phyloP scores from a whole-genome alignment of 1,284 basidiomycete genomes.

The Ganoderma resinaceum region DNA sequence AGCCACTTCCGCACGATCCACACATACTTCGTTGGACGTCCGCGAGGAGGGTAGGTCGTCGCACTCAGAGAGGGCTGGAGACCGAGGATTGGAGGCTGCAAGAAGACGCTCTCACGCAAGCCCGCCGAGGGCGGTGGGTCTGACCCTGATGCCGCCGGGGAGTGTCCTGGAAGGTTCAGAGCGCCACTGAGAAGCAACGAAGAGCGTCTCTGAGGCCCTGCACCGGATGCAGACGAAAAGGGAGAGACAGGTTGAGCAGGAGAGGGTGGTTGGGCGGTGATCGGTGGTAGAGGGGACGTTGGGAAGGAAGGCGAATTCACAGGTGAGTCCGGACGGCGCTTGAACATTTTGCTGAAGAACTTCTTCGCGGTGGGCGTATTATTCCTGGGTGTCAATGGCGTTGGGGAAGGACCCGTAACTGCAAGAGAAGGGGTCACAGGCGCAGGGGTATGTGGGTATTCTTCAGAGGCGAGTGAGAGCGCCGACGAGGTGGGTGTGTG shows the following conservation, averaged over 20 bases:
- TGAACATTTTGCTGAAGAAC: constrained; percentile 80
- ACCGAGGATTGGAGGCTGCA: constrained; percentile 69
- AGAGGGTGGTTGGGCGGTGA: constrained; percentile 32
- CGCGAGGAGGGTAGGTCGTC: constrained; percentile 46
- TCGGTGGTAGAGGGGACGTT: constrained; percentile 27
- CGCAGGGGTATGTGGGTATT: constrained; percentile 34
- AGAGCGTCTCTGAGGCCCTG: constrained; percentile 14
- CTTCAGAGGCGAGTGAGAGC: constrained; percentile 45
- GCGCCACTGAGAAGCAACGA: constrained; percentile 22
- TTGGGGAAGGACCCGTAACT: constrained; percentile 19
- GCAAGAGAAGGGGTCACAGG: constrained; percentile 33
- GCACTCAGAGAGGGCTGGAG: constrained; percentile 63
- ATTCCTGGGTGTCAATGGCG: constrained; percentile 32
- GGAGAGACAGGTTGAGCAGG: constrained; percentile 25
- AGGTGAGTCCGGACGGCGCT: constrained; percentile 53
- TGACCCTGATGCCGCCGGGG: constrained; percentile 21
- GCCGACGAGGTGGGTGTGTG: constrained; percentile 50
- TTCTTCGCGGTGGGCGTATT: constrained; percentile 55
- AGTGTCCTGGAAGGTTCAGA: constrained; percentile 20
- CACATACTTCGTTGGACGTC: constrained; percentile 71
- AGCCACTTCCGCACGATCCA: constrained; percentile 87
- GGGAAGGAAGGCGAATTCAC: constrained; percentile 23
- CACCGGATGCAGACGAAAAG: constrained; percentile 15
- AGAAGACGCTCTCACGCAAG: constrained; percentile 26
- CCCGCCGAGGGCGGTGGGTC: constrained; percentile 23